Conservation (phyloP, 768 basidiomycete genomes). For the Pleurotus tuoliensis region DNA sequence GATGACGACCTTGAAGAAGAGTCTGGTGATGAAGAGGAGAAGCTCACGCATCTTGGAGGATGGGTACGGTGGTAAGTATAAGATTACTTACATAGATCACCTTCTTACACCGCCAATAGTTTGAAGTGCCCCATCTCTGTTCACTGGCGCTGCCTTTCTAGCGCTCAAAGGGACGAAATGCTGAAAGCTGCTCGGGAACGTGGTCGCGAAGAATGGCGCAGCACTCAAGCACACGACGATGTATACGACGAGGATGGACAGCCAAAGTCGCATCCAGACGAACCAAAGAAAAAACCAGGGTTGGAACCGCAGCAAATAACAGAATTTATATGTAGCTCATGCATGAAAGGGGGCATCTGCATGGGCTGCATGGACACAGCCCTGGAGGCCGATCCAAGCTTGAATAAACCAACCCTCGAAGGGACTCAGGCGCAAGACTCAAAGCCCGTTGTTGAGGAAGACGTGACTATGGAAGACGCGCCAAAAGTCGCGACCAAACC, state of each 20-base stretch:
- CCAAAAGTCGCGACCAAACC: conserved; percentile 13
- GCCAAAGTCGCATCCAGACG: conserved; percentile 16
- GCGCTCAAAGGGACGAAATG: conserved; percentile 67
- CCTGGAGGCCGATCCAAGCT: conserved; percentile 39
- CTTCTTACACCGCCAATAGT: conserved; percentile 32
- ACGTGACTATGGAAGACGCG: conserved; percentile 34
- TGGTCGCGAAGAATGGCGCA: conserved; percentile 40
- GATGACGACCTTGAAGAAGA: conserved; percentile 50
- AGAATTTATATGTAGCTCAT: conserved; percentile 75
- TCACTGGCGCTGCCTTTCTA: conserved; percentile 75
- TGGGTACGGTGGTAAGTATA: conserved; percentile 77
- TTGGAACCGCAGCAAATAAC: conserved; percentile 59
- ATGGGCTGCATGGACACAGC: conserved; percentile 67
- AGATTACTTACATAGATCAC: neutral
- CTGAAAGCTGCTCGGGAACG: conserved; percentile 56
- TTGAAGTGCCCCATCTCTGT: conserved; percentile 73
- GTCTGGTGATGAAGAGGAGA: conserved; percentile 50
- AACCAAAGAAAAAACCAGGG: conserved; percentile 40
- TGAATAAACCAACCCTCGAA: conserved; percentile 7
- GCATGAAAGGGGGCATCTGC: conserved; percentile 74
- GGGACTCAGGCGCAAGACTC: conserved; percentile 6
- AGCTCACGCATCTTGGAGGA: conserved; percentile 55
- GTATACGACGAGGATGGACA: conserved; percentile 18
- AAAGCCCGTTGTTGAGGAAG: conserved; percentile 9
- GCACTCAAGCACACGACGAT: conserved; percentile 18